Percentiles rank a stretch among this genome's conserved stretches.
These are phyloP conservation scores for Diversispora eburnea DNA, from an alignment of 192 early-diverging fungal genomes.

Conservation along the genomic window DNA sequence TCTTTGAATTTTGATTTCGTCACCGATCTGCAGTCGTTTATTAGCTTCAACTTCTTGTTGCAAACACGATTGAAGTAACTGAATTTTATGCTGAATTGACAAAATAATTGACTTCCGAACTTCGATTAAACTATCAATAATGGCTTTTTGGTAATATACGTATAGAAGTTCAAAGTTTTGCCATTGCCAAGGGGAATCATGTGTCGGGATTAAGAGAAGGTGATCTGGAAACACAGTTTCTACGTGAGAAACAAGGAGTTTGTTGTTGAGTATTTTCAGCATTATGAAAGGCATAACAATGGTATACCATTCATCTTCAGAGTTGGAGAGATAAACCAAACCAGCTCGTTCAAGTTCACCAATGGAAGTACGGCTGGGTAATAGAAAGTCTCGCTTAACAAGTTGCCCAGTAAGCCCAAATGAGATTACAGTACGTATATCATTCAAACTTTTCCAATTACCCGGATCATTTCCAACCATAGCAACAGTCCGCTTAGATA, in stretches of 20 bases:
- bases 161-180: constrained; percentile 20
- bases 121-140: constrained; percentile 21
- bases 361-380: constrained; percentile 1
- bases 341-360: constrained; percentile 26
- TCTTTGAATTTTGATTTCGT: background rate
- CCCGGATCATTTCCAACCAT: background rate
- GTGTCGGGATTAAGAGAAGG: constrained; percentile 23
- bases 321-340: constrained; percentile 20
- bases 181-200: constrained; percentile 18
- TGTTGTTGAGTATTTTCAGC: constrained; percentile 11
- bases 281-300: constrained; percentile 17
- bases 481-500: constrained; percentile 3
- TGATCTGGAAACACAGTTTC: constrained; percentile 22
- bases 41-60: background rate
- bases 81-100: background rate
- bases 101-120: constrained; percentile 8
- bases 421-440: constrained; percentile 17
- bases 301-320: background rate
- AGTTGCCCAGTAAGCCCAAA: constrained; percentile 22
- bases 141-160: constrained; percentile 17
- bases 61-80: background rate
- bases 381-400: constrained; percentile 18
- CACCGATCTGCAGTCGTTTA: background rate
- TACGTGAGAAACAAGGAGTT: background rate
- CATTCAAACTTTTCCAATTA: constrained; percentile 19